Evolutionary conservation across 495 filamentous ascomycete genomes (phyloP).

Genomic region (Aspergillus hancockii): DNA sequence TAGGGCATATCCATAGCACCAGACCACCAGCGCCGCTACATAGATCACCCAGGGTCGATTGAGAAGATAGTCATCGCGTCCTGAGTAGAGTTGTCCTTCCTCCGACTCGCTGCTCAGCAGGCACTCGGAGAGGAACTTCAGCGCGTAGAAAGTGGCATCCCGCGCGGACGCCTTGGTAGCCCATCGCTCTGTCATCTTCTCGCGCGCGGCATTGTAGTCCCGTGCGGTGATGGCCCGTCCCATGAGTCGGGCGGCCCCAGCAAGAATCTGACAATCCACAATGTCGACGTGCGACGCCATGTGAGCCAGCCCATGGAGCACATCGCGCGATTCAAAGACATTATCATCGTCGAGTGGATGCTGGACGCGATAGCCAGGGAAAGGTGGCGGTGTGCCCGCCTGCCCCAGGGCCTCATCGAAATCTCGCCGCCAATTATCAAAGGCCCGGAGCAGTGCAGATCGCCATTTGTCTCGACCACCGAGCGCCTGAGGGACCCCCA

Average conservation of each 20-base stretch:
- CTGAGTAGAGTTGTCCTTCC: constrained; percentile 59
- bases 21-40: constrained; percentile 87
- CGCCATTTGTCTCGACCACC: constrained; percentile 94
- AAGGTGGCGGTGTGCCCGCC: constrained; percentile 39
- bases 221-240: constrained; percentile 81
- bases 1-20: constrained; percentile 91
- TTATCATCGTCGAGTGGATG: constrained; percentile 65
- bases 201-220: constrained; percentile 77
- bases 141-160: constrained; percentile 91
- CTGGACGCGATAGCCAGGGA: constrained; percentile 43
- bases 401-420: constrained; percentile 79
- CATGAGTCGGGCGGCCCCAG: constrained; percentile 78
- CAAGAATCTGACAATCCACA: constrained; percentile 96
- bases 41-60: constrained; percentile 98
- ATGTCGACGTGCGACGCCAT: constrained; percentile 99
- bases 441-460: constrained; percentile 80
- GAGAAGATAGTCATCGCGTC: constrained; percentile 84
- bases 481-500: constrained; percentile 76
- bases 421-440: constrained; percentile 92
- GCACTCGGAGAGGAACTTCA: constrained; percentile 82
- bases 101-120: constrained; percentile 55
- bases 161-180: constrained; percentile 88
- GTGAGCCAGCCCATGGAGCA: constrained; percentile 90
- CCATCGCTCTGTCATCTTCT: constrained; percentile 87
- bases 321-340: constrained; percentile 81